Conservation (phyloP, 164 flowering plant species). For the Umbellularia californica region DNA sequence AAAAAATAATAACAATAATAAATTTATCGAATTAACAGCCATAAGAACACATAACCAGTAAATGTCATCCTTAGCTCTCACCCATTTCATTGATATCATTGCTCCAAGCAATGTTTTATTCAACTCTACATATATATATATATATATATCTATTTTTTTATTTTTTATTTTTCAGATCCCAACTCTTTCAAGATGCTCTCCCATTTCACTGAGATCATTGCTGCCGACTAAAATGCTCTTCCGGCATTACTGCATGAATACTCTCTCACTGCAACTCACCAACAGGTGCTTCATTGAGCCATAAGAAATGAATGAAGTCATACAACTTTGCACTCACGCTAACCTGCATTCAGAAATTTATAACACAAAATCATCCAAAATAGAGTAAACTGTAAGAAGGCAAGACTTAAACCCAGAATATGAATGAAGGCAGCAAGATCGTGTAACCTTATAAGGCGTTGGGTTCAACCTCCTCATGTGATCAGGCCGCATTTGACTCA, state of each 20-base stretch:
- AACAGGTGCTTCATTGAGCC: constrained; percentile 99
- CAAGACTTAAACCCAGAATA: background rate
- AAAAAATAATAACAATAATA: too few relatives aligned
- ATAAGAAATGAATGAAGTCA: constrained; percentile 94
- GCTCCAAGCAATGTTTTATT: background rate
- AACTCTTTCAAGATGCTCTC: constrained; percentile 14
- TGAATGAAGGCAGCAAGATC: background rate
- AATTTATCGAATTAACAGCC: too few relatives aligned
- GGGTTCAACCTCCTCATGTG: constrained; percentile 98
- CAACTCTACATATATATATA: background rate
- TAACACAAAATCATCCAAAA: background rate
- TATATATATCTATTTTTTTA: too few relatives aligned
- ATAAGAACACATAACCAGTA: too few relatives aligned
- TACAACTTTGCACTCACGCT: constrained; percentile 94
- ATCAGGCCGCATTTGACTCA: constrained; percentile 91
- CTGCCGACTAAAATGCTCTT: background rate
- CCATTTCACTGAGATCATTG: constrained; percentile 21
- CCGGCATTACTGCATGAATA: background rate
- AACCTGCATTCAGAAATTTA: constrained; percentile 46
- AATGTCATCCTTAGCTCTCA: too few relatives aligned
- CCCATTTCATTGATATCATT: background rate
- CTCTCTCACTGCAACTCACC: constrained; percentile 79
- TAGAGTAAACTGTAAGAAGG: too few relatives aligned
- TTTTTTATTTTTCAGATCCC: background rate
- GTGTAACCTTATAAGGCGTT: constrained; percentile 90